phyloP scores from a whole-genome alignment of 345 rosid genomes.

The Salix dunnii region DNA sequence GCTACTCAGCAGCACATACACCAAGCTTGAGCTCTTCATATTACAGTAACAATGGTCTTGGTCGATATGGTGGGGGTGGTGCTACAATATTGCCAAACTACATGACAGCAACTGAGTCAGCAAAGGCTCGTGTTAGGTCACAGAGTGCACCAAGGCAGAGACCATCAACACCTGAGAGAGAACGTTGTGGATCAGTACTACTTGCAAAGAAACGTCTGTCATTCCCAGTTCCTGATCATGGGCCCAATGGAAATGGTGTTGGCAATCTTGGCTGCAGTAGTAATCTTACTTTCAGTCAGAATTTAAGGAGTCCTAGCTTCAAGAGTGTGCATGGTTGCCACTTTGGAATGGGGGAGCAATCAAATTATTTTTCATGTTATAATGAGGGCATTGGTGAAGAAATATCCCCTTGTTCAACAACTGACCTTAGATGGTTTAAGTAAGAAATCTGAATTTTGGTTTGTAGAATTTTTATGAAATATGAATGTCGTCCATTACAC shows the following conservation, averaged over 20 bases:
- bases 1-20: conserved; percentile 19
- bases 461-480: not conserved
- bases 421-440: conserved; percentile 58
- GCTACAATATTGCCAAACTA: conserved; percentile 20
- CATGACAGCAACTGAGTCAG: conserved; percentile 25
- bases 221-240: conserved; percentile 47
- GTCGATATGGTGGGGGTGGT: not conserved
- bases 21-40: conserved; percentile 13
- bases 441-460: conserved; percentile 21
- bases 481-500: not conserved
- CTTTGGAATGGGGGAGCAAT: conserved; percentile 43
- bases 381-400: conserved; percentile 52
- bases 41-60: not conserved
- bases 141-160: conserved; percentile 75
- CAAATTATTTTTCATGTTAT: conserved; percentile 42
- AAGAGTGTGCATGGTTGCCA: conserved; percentile 55
- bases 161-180: conserved; percentile 49
- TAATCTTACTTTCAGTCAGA: conserved; percentile 28
- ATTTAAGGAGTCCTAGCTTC: conserved; percentile 66
- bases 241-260: not conserved
- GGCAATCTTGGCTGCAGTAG: conserved; percentile 1
- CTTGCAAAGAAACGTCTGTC: conserved; percentile 61
- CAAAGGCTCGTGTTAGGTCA: conserved; percentile 29
- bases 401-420: conserved; percentile 66
- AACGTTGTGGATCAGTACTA: conserved; percentile 27